A percentile compares a stretch with the other conserved stretches of the same genome.
phyloP scores from a whole-genome alignment of 2,329 filamentous ascomycete genomes.

The Graphilbum fragrans region DNA sequence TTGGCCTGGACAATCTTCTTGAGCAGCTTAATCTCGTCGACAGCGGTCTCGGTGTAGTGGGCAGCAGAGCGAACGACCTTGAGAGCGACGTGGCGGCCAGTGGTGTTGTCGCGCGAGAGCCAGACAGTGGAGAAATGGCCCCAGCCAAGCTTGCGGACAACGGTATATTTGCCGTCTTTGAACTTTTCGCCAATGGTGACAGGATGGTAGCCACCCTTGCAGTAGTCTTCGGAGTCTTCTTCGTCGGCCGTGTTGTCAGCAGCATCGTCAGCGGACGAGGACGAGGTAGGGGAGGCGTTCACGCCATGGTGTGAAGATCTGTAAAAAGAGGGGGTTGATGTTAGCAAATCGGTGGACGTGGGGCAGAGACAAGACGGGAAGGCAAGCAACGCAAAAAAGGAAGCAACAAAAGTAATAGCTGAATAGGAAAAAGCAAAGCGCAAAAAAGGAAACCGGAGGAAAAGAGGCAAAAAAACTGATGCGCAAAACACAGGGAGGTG shows the following conservation, averaged over 20 bases:
- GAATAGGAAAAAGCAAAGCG: background rate
- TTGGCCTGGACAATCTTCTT: constrained; percentile 96
- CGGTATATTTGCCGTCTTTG: constrained; percentile 93
- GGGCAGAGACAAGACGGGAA: background rate
- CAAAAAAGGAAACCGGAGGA: background rate
- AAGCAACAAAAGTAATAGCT: background rate
- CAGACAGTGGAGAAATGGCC: constrained; percentile 98
- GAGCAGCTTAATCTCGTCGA: constrained; percentile 97
- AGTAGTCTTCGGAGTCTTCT: constrained; percentile 98
- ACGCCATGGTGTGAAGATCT: constrained; percentile 36
- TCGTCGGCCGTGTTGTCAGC: constrained; percentile 92
- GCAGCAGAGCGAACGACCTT: constrained; percentile 96
- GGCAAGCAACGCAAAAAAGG: background rate
- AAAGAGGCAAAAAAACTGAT: background rate
- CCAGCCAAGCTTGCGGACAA: constrained; percentile 94
- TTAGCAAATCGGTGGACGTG: constrained; percentile 11
- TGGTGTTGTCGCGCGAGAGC: constrained; percentile 70
- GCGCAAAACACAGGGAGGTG: background rate
- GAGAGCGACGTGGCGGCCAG: constrained; percentile 86
- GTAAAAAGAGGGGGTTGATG: constrained; percentile 13
- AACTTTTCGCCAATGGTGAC: constrained; percentile 91
- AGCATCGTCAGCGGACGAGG: constrained; percentile 68
- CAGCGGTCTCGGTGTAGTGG: constrained; percentile 96
- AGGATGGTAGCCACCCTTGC: constrained; percentile 96
- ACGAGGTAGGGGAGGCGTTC: constrained; percentile 65